Conservation (phyloP, 2,329 filamentous ascomycete species). For the Davidsoniella virescens region DNA sequence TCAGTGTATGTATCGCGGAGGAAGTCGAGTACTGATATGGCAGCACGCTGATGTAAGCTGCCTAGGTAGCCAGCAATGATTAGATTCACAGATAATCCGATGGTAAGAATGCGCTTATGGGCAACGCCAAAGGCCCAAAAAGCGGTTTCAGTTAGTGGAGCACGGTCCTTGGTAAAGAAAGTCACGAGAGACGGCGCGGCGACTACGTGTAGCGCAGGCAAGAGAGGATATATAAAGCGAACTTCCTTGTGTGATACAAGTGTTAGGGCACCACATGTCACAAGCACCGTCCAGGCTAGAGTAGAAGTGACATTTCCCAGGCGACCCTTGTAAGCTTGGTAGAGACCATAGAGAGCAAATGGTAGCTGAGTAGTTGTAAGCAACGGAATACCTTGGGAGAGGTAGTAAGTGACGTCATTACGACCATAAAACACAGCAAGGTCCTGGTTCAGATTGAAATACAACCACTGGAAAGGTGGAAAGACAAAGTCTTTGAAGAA, state of each 20-base stretch:
- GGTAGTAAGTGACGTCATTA: constrained; percentile 85
- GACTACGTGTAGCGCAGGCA: constrained; percentile 72
- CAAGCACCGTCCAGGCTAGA: constrained; percentile 40
- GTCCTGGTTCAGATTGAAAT: constrained; percentile 79
- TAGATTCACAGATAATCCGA: constrained; percentile 49
- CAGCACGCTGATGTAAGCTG: constrained; percentile 63
- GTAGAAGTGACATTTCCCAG: constrained; percentile 30
- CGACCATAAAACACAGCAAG: constrained; percentile 84
- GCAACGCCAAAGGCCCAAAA: constrained; percentile 18
- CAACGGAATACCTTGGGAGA: constrained; percentile 76
- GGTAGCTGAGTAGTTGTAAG: constrained; percentile 72
- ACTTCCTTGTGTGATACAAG: constrained; percentile 90
- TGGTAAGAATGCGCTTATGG: constrained; percentile 37
- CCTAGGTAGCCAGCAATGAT: constrained; percentile 58
- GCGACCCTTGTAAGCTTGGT: constrained; percentile 24
- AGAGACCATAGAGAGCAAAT: constrained; percentile 53
- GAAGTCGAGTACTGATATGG: constrained; percentile 56
- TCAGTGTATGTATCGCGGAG: constrained; percentile 58
- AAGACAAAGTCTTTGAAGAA: constrained; percentile 83
- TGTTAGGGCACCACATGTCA: constrained; percentile 50
- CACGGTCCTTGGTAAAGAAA: constrained; percentile 41
- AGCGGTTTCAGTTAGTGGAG: constrained; percentile 18
- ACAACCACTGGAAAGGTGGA: constrained; percentile 70
- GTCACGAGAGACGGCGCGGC: constrained; percentile 48
- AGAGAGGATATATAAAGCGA: constrained; percentile 84